A percentile compares a stretch with the other conserved stretches of the same genome.
Conservation (phyloP, 352 stramenopile species). For the Phytophthora idaei region DNA sequence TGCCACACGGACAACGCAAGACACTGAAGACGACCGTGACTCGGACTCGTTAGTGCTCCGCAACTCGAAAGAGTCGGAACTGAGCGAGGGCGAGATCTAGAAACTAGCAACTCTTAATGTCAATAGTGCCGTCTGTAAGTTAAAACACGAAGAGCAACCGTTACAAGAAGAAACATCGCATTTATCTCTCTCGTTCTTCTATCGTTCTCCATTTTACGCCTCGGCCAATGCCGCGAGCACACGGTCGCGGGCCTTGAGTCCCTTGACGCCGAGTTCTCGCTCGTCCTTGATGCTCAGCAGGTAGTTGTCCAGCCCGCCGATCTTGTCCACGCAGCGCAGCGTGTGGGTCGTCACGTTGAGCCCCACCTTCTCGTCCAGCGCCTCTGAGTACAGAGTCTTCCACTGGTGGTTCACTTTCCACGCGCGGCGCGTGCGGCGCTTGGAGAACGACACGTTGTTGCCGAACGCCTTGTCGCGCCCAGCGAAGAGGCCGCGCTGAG, state of each 20-base stretch:
- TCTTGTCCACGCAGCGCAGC: constrained; percentile 94
- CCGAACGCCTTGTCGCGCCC: constrained; percentile 93
- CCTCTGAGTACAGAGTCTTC: constrained; percentile 89
- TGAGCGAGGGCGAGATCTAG: constrained; percentile 54
- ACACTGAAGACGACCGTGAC: constrained; percentile 23
- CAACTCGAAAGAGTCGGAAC: constrained; percentile 36
- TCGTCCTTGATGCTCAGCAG: constrained; percentile 91
- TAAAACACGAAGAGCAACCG: constrained; percentile 1
- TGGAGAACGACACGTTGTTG: constrained; percentile 95
- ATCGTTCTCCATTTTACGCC: constrained; percentile 7
- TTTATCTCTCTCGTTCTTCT: neutral
- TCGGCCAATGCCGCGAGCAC: constrained; percentile 55
- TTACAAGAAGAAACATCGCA: neutral
- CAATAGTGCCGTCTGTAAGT: constrained; percentile 14
- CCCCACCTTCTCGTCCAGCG: constrained; percentile 92
- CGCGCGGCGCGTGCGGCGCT: constrained; percentile 89
- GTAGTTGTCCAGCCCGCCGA: constrained; percentile 94
- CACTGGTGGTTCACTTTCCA: constrained; percentile 95
- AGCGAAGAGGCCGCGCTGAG: constrained; percentile 91
- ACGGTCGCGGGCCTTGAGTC: constrained; percentile 59
- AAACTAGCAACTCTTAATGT: constrained; percentile 6
- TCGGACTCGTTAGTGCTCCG: constrained; percentile 23
- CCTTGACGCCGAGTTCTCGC: constrained; percentile 75
- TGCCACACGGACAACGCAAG: constrained; percentile 24
- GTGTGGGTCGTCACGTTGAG: constrained; percentile 94